Evolutionary conservation across 2,329 filamentous ascomycete genomes (phyloP).

Genomic region (Sodiomyces alkalinus): DNA sequence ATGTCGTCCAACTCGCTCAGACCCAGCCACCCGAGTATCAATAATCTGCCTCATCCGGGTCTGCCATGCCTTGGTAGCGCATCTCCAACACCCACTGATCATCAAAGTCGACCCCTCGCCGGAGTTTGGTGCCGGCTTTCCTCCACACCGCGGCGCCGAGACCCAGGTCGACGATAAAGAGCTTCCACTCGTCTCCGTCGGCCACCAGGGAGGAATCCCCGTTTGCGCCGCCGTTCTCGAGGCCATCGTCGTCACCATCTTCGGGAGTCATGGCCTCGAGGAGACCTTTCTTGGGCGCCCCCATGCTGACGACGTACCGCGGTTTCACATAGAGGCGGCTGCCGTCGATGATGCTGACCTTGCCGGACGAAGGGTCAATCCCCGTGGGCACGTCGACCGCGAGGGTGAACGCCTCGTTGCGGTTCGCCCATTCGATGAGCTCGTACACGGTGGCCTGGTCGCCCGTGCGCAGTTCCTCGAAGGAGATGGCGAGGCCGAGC

Average conservation of each 20-base stretch:
- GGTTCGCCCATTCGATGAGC: conserved; percentile 87
- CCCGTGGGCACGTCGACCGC: conserved; percentile 88
- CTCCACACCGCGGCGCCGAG: conserved; percentile 72
- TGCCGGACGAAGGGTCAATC: conserved; percentile 64
- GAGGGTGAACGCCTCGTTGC: conserved; percentile 66
- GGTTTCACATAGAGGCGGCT: conserved; percentile 66
- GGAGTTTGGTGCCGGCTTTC: conserved; percentile 65
- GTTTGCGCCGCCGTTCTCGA: conserved; percentile 7
- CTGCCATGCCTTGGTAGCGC: conserved; percentile 25
- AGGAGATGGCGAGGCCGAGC: conserved; percentile 72
- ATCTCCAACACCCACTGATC: conserved; percentile 72
- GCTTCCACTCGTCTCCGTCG: conserved; percentile 52
- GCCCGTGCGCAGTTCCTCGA: conserved; percentile 71
- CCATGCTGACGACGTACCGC: conserved; percentile 71
- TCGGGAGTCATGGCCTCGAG: conserved; percentile 54
- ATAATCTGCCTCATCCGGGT: not conserved
- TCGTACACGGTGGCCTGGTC: conserved; percentile 77
- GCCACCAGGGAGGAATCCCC: conserved; percentile 13
- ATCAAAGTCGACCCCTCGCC: conserved; percentile 79
- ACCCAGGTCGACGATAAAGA: conserved; percentile 79
- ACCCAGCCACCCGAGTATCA: too few species aligned
- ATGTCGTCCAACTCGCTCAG: too few species aligned
- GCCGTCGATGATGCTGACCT: conserved; percentile 53
- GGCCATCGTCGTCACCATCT: conserved; percentile 7
- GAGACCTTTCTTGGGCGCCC: conserved; percentile 73